These are phyloP conservation scores for Coniochaeta prunicola DNA, from an alignment of 2,329 filamentous ascomycete genomes.

Conservation along the genomic window DNA sequence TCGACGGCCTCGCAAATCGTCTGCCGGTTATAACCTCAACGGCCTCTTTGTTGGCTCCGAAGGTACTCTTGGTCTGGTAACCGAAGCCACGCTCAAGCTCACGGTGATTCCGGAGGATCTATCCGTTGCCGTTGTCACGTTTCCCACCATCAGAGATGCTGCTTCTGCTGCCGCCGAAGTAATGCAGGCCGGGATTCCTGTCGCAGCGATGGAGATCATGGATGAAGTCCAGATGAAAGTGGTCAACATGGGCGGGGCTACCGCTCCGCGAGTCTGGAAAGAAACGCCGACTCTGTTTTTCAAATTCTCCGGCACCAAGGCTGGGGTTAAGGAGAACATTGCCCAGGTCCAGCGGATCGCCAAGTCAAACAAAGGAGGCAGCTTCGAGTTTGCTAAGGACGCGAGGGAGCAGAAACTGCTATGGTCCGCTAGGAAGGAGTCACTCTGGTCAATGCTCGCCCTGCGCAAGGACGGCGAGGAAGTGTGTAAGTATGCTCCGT, in stretches of 20 bases:
- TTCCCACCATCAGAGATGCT: constrained; percentile 69
- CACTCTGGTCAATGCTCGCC: constrained; percentile 76
- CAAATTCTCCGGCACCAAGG: constrained; percentile 76
- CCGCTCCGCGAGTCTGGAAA: constrained; percentile 62
- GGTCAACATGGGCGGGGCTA: constrained; percentile 67
- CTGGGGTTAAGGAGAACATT: constrained; percentile 73
- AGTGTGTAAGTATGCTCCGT: constrained; percentile 50
- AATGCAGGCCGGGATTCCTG: constrained; percentile 66
- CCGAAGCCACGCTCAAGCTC: constrained; percentile 75
- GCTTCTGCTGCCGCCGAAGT: constrained; percentile 67
- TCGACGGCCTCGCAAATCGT: constrained; percentile 69
- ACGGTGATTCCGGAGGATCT: constrained; percentile 68
- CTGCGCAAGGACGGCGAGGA: constrained; percentile 59
- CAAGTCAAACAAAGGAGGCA: constrained; percentile 52
- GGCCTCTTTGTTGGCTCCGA: constrained; percentile 74
- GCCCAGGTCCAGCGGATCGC: constrained; percentile 61
- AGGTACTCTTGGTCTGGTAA: constrained; percentile 74
- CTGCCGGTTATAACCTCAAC: constrained; percentile 78
- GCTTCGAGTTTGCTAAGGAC: constrained; percentile 71
- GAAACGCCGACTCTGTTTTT: constrained; percentile 75
- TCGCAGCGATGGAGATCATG: constrained; percentile 80
- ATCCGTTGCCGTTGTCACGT: constrained; percentile 73
- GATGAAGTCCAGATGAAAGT: constrained; percentile 83
- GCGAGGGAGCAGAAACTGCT: constrained; percentile 65
- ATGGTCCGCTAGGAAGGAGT: constrained; percentile 77